Evolutionary conservation across 208 protist genomes (phyloP), one percentile per base, ranked within the genome.

Genomic region (Leishmania turanica): DNA sequence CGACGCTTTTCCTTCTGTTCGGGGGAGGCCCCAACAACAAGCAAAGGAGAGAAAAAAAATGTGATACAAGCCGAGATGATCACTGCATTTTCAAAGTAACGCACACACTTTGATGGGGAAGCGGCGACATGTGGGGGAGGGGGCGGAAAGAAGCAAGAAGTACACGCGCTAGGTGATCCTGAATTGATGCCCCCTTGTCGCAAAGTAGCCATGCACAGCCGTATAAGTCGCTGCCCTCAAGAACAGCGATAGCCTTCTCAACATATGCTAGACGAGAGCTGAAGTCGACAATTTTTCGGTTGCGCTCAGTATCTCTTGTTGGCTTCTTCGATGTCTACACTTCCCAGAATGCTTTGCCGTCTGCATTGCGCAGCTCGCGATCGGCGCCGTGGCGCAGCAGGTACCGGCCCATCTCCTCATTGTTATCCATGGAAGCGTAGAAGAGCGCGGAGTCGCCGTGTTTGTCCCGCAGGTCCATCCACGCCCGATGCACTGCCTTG

Each of bases 351-450:
- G 91, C 76, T 79, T 97, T 97, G 62, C 96, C 96, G 8, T 96
- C 93, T 80, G 96, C 96, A 83, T 98, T 98, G 34, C 90, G 86
- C 54, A 96, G 64, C 27, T 97, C 89, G 34, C 93, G 87, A 60
- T 96, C 87, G 6, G 93, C 92, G 8, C 94, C 96, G 73, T 95
- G 90, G 58, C 89, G 94, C 54, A 98, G 79, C 49, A 98, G 81
- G 75, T 90, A 96, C 34, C 89, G 84, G 1, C 96, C 96, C 2
- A 98, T 68, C 73, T 98, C 96, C 75, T 97, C 93, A 70, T 98
- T 97, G 78, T 98, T 95, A 54, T 98, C 96, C 89, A 92, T 91
- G 9, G 94, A 96, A 2, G 96, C 96, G 81, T 98, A 98, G 86
- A 97, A 97, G 34, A 98, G 84, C 11, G 94, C 93, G 6, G 94